Base-by-base conservation (phyloP, 192 early-diverging fungal species). In the Umbelopsis isabellina region DNA sequence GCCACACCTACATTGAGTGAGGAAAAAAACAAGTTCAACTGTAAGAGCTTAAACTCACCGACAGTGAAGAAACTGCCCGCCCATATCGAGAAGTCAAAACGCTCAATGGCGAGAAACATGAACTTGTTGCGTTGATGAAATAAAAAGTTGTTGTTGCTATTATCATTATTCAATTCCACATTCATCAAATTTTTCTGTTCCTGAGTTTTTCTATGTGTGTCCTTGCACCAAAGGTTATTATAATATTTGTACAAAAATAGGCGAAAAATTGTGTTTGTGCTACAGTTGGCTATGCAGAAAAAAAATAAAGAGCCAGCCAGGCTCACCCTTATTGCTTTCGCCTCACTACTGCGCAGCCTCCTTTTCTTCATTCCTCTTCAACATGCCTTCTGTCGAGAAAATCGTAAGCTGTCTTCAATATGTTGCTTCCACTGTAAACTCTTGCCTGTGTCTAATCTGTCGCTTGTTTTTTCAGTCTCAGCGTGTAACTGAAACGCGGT, bases 401-500 rank as follows among this genome's bases (percentile, higher is more conserved):
- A 76, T 66, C 33, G 74, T 76, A 75, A 69, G 21, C 50, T 47
- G 22, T 51, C 23, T 13, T 51, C 3, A 0, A 22, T 51, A n/a
- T 51, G 49, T 11, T 51, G 49, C 30, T 65, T 21, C 30, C 0
- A 18, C 30, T 15, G 20, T 33, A 30, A 30, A 20, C 30, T 21
- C 64, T 23, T 23, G 8, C 64, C 22, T 65, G 3, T 16, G n/a
- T 15, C 22, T 30, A 22, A 51, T 65, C 27, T 46, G 37, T 13
- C 21, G 23, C 47, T 44, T 30, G 1, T 30, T 30, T 30, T 66
- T 44, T 46, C 45, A 80, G 79, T 47, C 73, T 33, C 44, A 41
- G 33, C 67, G 79, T 15, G 50, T 80, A 37, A 73, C 71, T n/a
- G 79, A 80, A 64, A 73, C 79, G 45, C 45, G 65, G 11, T 80